Percentiles rank a stretch among this genome's conserved stretches.
phyloP scores from a whole-genome alignment of 1,139 yeast species.

The Saccharomyces pastorianus region DNA sequence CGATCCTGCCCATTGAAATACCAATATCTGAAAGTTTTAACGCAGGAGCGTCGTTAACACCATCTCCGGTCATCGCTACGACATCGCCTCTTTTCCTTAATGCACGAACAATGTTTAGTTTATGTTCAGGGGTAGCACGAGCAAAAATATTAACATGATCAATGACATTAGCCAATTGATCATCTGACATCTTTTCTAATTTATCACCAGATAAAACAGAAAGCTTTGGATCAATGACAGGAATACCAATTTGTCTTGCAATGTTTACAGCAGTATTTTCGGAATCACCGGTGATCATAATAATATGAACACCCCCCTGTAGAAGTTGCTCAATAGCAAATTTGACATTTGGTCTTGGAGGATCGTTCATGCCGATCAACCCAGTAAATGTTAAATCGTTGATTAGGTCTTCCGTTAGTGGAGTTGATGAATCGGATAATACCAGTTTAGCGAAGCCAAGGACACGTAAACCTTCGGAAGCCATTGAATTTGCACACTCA shows the following conservation, averaged over 20 bases:
- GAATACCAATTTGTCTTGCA: conserved; percentile 89
- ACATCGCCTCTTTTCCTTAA: conserved; percentile 88
- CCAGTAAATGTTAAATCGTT: conserved; percentile 69
- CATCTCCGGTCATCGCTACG: conserved; percentile 99
- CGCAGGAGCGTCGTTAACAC: conserved; percentile 98
- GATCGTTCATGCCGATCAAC: conserved; percentile 89
- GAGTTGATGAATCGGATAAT: conserved; percentile 31
- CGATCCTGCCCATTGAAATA: conserved; percentile 92
- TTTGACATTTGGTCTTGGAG: conserved; percentile 82
- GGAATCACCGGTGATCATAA: conserved; percentile 96
- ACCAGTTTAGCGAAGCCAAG: conserved; percentile 59
- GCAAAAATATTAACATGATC: conserved; percentile 86
- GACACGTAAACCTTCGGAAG: conserved; percentile 79
- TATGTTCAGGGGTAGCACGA: conserved; percentile 94
- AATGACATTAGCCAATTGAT: conserved; percentile 63
- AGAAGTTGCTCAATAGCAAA: conserved; percentile 63
- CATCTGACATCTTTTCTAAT: conserved; percentile 62
- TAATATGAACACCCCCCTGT: conserved; percentile 90
- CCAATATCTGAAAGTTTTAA: conserved; percentile 94
- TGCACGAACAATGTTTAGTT: conserved; percentile 83
- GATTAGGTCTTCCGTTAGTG: conserved; percentile 38
- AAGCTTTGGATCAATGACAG: conserved; percentile 50
- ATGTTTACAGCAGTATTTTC: conserved; percentile 85
- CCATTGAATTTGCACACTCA: conserved; percentile 55
- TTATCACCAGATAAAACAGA: conserved; percentile 80